Conservation (phyloP, 352 stramenopile genomes). For the Phytophthora palmivora region DNA sequence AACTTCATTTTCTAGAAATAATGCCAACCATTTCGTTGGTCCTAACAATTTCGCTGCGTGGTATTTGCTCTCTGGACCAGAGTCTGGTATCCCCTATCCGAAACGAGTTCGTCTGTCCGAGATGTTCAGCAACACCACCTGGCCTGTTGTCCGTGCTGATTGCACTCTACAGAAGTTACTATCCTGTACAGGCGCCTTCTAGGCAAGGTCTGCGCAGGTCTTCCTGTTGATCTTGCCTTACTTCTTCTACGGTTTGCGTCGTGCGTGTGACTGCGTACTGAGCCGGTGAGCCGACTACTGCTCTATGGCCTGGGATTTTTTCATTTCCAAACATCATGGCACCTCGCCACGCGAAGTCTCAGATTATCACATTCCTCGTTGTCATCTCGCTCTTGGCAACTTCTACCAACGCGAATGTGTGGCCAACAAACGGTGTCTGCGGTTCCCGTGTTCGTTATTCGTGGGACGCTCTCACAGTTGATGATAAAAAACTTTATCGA, state of each 20-base stretch:
- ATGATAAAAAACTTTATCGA: conserved; percentile 70
- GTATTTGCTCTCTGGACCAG: conserved; percentile 16
- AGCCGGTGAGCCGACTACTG: conserved; percentile 16
- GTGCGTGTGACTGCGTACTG: conserved; percentile 26
- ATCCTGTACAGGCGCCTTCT: conserved; percentile 18
- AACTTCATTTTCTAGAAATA: background rate
- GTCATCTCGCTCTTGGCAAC: conserved; percentile 25
- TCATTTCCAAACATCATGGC: conserved; percentile 41
- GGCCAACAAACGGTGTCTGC: conserved; percentile 37
- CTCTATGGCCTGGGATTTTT: conserved; percentile 3
- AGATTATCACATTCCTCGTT: conserved; percentile 25
- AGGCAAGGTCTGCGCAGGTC: conserved; percentile 14
- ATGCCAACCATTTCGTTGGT: conserved; percentile 14
- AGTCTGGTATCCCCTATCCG: too few relatives aligned
- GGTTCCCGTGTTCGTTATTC: conserved; percentile 55
- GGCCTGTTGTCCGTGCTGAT: conserved; percentile 3
- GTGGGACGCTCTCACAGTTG: conserved; percentile 47
- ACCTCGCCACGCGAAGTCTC: conserved; percentile 19
- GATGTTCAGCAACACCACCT: conserved; percentile 3
- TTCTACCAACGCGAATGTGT: conserved; percentile 19
- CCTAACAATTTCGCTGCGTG: conserved; percentile 15
- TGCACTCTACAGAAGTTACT: conserved; percentile 20
- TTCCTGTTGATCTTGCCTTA: conserved; percentile 12
- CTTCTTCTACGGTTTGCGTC: conserved; percentile 30
- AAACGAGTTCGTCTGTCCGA: conserved; percentile 26